phyloP scores from a whole-genome alignment of 2,329 filamentous ascomycete genomes.

The Exophiala xenobiotica region DNA sequence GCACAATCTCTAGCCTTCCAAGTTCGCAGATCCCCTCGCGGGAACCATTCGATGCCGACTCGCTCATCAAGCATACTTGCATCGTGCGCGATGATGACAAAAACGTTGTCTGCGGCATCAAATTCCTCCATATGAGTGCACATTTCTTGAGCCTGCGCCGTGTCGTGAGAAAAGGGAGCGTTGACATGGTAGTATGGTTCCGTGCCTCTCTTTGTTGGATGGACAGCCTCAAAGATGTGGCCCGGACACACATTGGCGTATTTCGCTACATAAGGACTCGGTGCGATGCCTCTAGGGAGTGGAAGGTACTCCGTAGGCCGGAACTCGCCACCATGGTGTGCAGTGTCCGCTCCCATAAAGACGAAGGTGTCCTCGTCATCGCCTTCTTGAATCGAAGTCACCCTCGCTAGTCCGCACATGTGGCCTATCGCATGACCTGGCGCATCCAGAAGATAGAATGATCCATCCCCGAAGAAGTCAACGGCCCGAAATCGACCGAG shows the following conservation, averaged over 20 bases:
- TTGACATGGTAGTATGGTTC: constrained; percentile 26
- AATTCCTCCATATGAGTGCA: constrained; percentile 31
- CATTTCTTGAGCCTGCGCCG: too few relatives aligned
- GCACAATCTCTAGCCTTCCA: constrained; percentile 13
- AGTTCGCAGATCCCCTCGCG: constrained; percentile 9
- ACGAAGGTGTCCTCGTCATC: constrained; percentile 42
- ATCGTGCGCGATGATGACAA: constrained; percentile 35
- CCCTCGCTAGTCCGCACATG: constrained; percentile 50
- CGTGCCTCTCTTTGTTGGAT: constrained; percentile 26
- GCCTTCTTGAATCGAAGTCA: constrained; percentile 39
- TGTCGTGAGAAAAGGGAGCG: constrained; percentile 29
- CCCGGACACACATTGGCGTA: constrained; percentile 29
- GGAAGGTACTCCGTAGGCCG: constrained; percentile 34
- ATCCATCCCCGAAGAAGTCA: constrained; percentile 42
- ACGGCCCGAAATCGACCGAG: constrained; percentile 40
- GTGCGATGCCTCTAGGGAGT: constrained; percentile 28
- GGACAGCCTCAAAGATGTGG: constrained; percentile 29
- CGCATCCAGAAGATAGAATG: constrained; percentile 5
- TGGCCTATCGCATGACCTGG: constrained; percentile 43
- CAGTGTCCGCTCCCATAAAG: constrained; percentile 52
- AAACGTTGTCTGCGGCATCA: constrained; percentile 33
- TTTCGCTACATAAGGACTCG: constrained; percentile 8
- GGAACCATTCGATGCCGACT: constrained; percentile 27
- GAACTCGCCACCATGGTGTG: constrained; percentile 42
- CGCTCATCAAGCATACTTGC: constrained; percentile 28